Evolutionary conservation across 1,139 yeast genomes (phyloP).

Genomic region (Debaryomyces fabryi): DNA sequence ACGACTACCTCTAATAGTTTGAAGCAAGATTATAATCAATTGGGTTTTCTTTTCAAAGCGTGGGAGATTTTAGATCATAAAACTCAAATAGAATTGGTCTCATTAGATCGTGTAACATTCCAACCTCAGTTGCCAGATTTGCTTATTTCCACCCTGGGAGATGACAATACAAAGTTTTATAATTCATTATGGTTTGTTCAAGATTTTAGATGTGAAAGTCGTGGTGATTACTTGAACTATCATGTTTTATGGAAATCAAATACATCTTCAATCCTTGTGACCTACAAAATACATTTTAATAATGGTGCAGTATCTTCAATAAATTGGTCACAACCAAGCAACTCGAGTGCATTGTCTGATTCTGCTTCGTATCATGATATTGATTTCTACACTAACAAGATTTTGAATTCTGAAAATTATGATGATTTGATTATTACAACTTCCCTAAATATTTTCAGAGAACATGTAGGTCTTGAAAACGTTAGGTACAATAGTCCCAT

Average conservation of each 20-base stretch:
- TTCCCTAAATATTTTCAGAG: conserved; percentile 35
- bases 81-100: conserved; percentile 23
- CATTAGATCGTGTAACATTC: conserved; percentile 28
- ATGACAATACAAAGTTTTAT: conserved; percentile 12
- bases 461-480: conserved; percentile 22
- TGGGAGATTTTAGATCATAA: conserved; percentile 26
- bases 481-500: conserved; percentile 16
- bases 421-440: conserved; percentile 47
- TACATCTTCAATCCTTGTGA: conserved; percentile 48
- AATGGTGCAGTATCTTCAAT: conserved; percentile 22
- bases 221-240: conserved; percentile 24
- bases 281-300: conserved; percentile 21
- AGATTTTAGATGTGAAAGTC: conserved; percentile 37
- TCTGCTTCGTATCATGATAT: conserved; percentile 26
- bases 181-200: conserved; percentile 54
- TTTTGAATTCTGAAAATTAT: conserved; percentile 53
- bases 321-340: conserved; percentile 23
- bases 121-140: conserved; percentile 30
- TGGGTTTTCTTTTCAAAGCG: conserved; percentile 28
- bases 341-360: conserved; percentile 4
- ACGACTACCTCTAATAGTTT: conserved; percentile 13
- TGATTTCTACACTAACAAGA: conserved; percentile 42
- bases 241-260: conserved; percentile 66
- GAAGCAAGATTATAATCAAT: conserved; percentile 14
- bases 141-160: conserved; percentile 10